These are phyloP conservation scores for Parsonsia alboflavescens DNA, from an alignment of 257 asterid species.

Conservation along the genomic window DNA sequence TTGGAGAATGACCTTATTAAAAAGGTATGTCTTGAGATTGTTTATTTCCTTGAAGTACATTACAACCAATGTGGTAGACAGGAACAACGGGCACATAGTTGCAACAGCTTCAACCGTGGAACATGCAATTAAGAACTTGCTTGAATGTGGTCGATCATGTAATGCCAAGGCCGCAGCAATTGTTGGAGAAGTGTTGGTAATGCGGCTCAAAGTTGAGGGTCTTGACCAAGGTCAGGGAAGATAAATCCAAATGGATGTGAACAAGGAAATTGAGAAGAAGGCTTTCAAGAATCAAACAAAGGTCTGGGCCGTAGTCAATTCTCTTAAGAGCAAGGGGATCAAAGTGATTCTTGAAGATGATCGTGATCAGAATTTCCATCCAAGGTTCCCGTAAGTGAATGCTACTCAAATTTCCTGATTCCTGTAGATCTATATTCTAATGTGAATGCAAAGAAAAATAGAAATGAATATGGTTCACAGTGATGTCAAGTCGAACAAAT, in stretches of 20 bases:
- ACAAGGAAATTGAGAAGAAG: slow-evolving; percentile 71
- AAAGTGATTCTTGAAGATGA: slow-evolving; percentile 54
- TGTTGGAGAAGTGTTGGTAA: slow-evolving; percentile 87
- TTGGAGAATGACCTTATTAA: slow-evolving; percentile 49
- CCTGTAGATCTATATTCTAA: not conserved
- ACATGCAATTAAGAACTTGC: slow-evolving; percentile 53
- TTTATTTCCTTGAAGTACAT: slow-evolving; percentile 79
- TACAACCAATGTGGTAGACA: slow-evolving; percentile 78
- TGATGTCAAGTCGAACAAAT: not conserved
- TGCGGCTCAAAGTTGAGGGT: slow-evolving; percentile 78
- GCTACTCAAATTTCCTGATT: not conserved
- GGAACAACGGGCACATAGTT: slow-evolving; percentile 61
- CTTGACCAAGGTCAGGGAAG: slow-evolving; percentile 74
- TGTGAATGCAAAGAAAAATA: not conserved
- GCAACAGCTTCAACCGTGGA: slow-evolving; percentile 75
- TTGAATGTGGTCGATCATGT: slow-evolving; percentile 80
- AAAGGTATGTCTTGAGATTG: slow-evolving; percentile 68
- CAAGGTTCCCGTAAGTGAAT: slow-evolving; percentile 14
- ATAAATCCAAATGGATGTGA: slow-evolving; percentile 65
- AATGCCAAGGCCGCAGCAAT: slow-evolving; percentile 82
- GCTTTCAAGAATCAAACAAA: slow-evolving; percentile 68
- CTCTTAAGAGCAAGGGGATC: slow-evolving; percentile 55
- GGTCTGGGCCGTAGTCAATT: slow-evolving; percentile 65
- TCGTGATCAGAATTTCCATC: slow-evolving; percentile 18
- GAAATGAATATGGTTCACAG: not conserved